A percentile compares a stretch with the other conserved stretches of the same genome.
phyloP scores from a whole-genome alignment of 805 yeast species.

The Brettanomyces sp. region DNA sequence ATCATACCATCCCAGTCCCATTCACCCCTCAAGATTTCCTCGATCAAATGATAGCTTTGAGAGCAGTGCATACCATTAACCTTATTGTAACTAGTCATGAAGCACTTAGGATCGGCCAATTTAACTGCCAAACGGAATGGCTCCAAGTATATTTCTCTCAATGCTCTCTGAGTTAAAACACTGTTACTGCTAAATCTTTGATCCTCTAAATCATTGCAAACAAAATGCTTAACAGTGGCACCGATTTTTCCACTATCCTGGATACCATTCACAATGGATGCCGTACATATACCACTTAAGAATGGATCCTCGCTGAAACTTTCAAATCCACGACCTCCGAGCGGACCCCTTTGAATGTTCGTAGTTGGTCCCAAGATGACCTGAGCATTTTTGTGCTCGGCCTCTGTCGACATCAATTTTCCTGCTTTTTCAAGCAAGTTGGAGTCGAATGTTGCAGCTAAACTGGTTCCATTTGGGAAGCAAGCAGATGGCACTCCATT shows the following conservation, averaged over 20 bases:
- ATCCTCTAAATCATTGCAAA: constrained; percentile 54
- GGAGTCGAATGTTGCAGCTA: constrained; percentile 36
- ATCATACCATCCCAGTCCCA: constrained; percentile 49
- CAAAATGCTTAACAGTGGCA: constrained; percentile 55
- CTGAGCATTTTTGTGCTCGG: constrained; percentile 34
- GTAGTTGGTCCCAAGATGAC: constrained; percentile 27
- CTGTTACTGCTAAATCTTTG: constrained; percentile 41
- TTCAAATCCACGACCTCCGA: constrained; percentile 38
- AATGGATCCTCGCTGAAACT: constrained; percentile 35
- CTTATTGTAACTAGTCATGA: constrained; percentile 59
- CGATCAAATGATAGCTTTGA: constrained; percentile 33
- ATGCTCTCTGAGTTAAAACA: constrained; percentile 46
- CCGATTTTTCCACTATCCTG: constrained; percentile 36
- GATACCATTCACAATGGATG: constrained; percentile 44
- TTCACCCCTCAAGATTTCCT: constrained; percentile 41
- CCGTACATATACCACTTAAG: constrained; percentile 36
- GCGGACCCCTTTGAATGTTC: constrained; percentile 34
- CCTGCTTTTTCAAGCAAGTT: constrained; percentile 31
- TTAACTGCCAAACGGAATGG: constrained; percentile 55
- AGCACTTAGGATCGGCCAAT: constrained; percentile 40
- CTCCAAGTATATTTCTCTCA: constrained; percentile 54
- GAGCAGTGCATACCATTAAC: constrained; percentile 53
- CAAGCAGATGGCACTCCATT: constrained; percentile 34
- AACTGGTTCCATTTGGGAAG: constrained; percentile 37
- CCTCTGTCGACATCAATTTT: constrained; percentile 33